Evolutionary conservation across 139 green algal genomes (phyloP).

Genomic region (Haematococcus sp.): DNA sequence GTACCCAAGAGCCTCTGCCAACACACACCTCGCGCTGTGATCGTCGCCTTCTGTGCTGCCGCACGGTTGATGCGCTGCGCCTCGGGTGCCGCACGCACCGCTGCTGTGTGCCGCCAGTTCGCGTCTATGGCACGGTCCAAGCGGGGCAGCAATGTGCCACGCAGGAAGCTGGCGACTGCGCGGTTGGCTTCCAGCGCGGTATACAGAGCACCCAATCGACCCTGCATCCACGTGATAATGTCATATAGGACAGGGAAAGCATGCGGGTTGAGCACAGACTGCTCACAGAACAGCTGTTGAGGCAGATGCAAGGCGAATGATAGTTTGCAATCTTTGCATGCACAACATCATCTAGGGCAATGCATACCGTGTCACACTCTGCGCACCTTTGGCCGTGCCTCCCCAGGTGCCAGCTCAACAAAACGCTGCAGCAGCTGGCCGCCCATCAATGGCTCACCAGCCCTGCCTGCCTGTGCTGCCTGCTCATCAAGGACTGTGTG

Average conservation of each 20-base stretch:
- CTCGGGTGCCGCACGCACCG: slow-evolving; percentile 1
- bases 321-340: no score
- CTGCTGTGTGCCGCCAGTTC: neutral
- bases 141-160: neutral
- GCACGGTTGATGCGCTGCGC: neutral
- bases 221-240: neutral
- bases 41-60: neutral
- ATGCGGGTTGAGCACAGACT: neutral
- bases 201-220: slow-evolving; percentile 18
- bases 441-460: no score
- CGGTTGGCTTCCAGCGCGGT: slow-evolving; percentile 29
- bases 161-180: slow-evolving; percentile 7
- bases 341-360: no score
- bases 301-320: no score
- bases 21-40: neutral
- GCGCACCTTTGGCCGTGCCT: no score
- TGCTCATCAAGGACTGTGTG: no score
- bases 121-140: neutral
- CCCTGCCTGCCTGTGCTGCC: no score
- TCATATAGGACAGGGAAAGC: no score
- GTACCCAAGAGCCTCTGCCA: neutral
- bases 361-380: no score
- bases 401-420: slow-evolving; percentile 3
- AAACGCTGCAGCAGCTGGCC: neutral
- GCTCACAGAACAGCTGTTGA: slow-evolving; percentile 8